Percentiles rank a stretch among this genome's conserved stretches.
phyloP scores from a whole-genome alignment of 2,329 filamentous ascomycete genomes.

The Myotisia sp. region DNA sequence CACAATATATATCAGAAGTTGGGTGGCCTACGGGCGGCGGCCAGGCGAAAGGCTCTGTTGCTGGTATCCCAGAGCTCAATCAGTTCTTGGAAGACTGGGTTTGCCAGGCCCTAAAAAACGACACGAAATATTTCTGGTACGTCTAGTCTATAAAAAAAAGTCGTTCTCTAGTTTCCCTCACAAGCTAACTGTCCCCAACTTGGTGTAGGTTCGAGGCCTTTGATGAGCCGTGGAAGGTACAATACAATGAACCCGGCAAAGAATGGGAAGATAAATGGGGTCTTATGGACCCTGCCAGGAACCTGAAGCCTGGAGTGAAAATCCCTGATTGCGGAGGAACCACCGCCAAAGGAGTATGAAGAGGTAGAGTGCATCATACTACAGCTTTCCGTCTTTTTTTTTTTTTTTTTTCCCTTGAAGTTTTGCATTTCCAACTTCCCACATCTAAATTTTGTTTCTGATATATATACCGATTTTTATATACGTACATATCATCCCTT shows the following conservation, averaged over 20 bases:
- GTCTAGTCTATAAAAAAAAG: constrained; percentile 1
- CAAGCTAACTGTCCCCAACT: neutral
- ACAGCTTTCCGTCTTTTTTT: constrained; percentile 2
- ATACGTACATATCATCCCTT: too few species aligned
- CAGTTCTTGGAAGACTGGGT: constrained; percentile 76
- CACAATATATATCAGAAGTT: constrained; percentile 76
- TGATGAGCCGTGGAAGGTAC: constrained; percentile 87
- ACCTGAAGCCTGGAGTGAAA: constrained; percentile 66
- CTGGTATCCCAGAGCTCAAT: constrained; percentile 68
- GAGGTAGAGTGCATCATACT: too few species aligned
- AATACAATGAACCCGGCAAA: constrained; percentile 52
- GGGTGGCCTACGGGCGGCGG: constrained; percentile 80
- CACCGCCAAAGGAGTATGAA: constrained; percentile 44
- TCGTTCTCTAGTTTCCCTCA: neutral
- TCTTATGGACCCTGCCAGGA: constrained; percentile 69
- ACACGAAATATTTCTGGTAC: constrained; percentile 85
- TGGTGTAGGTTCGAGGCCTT: constrained; percentile 66
- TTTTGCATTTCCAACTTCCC: too few species aligned
- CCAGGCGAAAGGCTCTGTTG: constrained; percentile 50
- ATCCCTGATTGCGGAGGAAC: constrained; percentile 79
- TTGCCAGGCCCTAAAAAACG: constrained; percentile 63
- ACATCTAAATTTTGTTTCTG: too few species aligned
- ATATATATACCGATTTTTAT: too few species aligned
- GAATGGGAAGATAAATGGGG: constrained; percentile 96
- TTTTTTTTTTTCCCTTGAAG: neutral